Evolutionary conservation across 805 yeast species (phyloP), one percentile per base, ranked within the genome.

Genomic region (Barnettozyma salicaria): DNA sequence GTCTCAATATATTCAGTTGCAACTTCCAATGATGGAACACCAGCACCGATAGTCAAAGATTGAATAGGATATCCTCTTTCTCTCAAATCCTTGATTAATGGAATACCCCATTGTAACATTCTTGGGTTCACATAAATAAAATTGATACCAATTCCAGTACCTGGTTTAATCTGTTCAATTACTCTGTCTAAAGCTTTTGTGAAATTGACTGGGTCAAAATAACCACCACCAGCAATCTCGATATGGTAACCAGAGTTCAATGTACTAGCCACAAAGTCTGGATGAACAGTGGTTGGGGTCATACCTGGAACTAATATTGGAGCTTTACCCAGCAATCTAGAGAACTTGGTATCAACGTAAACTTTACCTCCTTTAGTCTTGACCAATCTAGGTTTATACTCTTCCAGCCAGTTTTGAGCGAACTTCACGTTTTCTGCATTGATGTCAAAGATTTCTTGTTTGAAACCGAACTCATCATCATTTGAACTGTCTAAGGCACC

Each of bases 211-310:
- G 94, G 80, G 41, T 70, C 61, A 65, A 90, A 92, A 66, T 92
- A 92, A 56, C 97, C 99, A 73, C 99, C 99, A 64, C 99, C 99
- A 34, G 95, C 98, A 56, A 92, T 74, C 70, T 92, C 99, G 55
- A 90, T 87, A 59, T 87, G 95, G 68, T 89, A 92, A 45, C 99
- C 99, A 34, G 97, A 88, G 59, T 89, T 88, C 57, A 89, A 74
- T 20, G 97, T 81, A 22, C 96, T 95, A 44, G 95, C 82, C 41
- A 92, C 94, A 54, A 92, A 89, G 45, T 85, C 89, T 32, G 97
- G 92, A 49, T 85, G 81, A 40, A 89, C 97, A 22, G 98, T 92
- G 30, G 95, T 78, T 59, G 99, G 99, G 27, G 98, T 92, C 99
- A 92, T 92, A 69, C 98, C 99, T 26, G 99, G 96, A 50, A 92